Evolutionary conservation across 257 asterid genomes (phyloP).

Genomic region (Cynanchum wilfordii): DNA sequence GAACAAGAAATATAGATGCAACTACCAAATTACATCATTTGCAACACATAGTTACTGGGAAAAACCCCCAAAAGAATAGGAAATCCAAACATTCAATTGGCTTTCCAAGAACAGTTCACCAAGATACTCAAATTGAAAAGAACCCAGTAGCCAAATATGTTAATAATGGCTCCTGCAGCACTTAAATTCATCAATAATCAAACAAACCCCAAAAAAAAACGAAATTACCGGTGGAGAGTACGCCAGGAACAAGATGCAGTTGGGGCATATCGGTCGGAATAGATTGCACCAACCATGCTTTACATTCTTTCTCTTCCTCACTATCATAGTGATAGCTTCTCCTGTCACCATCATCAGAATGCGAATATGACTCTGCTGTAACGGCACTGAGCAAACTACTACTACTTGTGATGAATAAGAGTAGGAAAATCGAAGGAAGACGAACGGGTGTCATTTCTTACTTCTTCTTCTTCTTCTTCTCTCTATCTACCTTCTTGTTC

Average conservation of each 20-base stretch:
- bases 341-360: not conserved
- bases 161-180: not conserved
- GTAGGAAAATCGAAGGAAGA: not conserved
- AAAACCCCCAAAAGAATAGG: not conserved
- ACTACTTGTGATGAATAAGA: not conserved
- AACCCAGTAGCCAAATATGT: not conserved
- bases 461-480: too few species aligned
- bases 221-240: conserved; percentile 61
- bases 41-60: not conserved
- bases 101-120: not conserved
- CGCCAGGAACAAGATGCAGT: conserved; percentile 55
- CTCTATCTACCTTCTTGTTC: not conserved
- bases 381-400: not conserved
- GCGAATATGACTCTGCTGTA: conserved; percentile 5
- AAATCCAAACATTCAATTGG: not conserved
- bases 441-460: conserved; percentile 1
- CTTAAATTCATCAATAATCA: not conserved
- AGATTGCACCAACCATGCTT: conserved; percentile 85
- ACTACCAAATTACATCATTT: not conserved
- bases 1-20: too few species aligned
- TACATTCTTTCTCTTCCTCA: conserved; percentile 33
- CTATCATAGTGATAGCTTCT: not conserved
- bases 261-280: conserved; percentile 82
- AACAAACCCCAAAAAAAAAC: not conserved
- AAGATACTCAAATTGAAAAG: conserved; percentile 3